A percentile compares a stretch with the other conserved stretches of the same genome.
phyloP scores from a whole-genome alignment of 352 stramenopile species.

The Globisporangium paroecandrum region DNA sequence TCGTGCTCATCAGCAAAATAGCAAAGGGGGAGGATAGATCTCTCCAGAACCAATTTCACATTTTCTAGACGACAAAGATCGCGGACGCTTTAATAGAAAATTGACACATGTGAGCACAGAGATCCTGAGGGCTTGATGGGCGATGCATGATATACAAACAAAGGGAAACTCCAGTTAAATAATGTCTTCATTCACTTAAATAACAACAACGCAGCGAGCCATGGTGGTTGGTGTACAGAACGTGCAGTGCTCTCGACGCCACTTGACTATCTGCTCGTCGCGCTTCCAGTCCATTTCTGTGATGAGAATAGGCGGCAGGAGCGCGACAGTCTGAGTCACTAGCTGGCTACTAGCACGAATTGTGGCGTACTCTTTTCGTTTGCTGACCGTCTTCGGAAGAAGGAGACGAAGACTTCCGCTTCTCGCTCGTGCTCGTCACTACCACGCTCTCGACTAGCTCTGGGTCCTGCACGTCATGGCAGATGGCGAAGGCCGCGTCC shows the following conservation, averaged over 20 bases:
- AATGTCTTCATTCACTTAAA: constrained; percentile 14
- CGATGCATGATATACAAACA: too few species aligned
- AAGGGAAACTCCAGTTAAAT: constrained; percentile 1
- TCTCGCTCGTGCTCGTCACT: neutral
- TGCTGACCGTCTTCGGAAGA: neutral
- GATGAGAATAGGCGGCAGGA: neutral
- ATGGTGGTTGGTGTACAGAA: neutral
- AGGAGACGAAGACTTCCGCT: neutral
- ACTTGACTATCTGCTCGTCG: neutral
- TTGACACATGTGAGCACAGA: neutral
- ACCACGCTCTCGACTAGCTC: neutral
- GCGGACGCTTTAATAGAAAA: too few species aligned
- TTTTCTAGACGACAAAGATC: too few species aligned
- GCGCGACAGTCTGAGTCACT: neutral
- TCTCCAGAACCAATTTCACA: too few species aligned
- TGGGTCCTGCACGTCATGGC: neutral
- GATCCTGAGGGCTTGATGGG: neutral
- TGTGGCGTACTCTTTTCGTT: constrained; percentile 9
- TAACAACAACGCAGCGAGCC: constrained; percentile 3
- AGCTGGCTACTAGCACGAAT: neutral
- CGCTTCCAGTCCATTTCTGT: neutral
- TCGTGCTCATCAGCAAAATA: too few species aligned
- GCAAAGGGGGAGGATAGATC: too few species aligned
- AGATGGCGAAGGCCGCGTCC: constrained; percentile 9
- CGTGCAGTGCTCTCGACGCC: neutral